These are phyloP conservation scores for Schizonepeta tenuifolia DNA, from an alignment of 257 asterid species.

Conservation along the genomic window DNA sequence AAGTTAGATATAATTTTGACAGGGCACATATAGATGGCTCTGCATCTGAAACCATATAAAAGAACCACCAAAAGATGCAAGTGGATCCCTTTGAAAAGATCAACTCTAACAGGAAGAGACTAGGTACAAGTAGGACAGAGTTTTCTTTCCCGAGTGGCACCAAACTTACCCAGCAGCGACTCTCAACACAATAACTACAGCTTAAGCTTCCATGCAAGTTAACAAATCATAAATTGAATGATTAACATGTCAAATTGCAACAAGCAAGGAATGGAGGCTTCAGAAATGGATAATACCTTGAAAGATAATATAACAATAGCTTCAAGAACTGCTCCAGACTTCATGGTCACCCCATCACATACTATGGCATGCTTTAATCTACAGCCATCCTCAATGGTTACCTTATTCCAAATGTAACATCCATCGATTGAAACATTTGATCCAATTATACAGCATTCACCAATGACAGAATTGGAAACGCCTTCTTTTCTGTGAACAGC, in stretches of 20 bases:
- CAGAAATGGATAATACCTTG: slow-evolving; percentile 54
- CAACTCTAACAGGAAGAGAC: slow-evolving; percentile 16
- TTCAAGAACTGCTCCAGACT: slow-evolving; percentile 71
- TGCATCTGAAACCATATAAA: too few species aligned
- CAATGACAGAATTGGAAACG: slow-evolving; percentile 90
- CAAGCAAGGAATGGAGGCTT: slow-evolving; percentile 18
- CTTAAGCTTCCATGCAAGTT: slow-evolving; percentile 26
- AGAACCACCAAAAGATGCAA: neutral
- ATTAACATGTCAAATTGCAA: slow-evolving; percentile 23
- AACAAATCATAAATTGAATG: neutral
- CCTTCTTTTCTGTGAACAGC: too few species aligned
- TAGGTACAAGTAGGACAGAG: neutral
- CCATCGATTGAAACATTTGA: slow-evolving; percentile 86
- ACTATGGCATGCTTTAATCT: slow-evolving; percentile 86
- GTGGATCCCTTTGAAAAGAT: slow-evolving; percentile 17
- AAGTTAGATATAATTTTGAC: slow-evolving; percentile 20
- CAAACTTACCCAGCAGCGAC: slow-evolving; percentile 22
- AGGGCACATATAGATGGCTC: neutral
- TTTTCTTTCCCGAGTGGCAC: slow-evolving; percentile 12
- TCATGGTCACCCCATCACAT: slow-evolving; percentile 86
- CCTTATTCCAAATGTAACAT: slow-evolving; percentile 90
- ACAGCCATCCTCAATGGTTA: slow-evolving; percentile 89
- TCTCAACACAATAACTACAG: slow-evolving; percentile 15
- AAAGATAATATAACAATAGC: slow-evolving; percentile 84
- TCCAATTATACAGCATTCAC: slow-evolving; percentile 81